Evolutionary conservation across 352 stramenopile genomes (phyloP).

Genomic region (Globisporangium iwayamae): DNA sequence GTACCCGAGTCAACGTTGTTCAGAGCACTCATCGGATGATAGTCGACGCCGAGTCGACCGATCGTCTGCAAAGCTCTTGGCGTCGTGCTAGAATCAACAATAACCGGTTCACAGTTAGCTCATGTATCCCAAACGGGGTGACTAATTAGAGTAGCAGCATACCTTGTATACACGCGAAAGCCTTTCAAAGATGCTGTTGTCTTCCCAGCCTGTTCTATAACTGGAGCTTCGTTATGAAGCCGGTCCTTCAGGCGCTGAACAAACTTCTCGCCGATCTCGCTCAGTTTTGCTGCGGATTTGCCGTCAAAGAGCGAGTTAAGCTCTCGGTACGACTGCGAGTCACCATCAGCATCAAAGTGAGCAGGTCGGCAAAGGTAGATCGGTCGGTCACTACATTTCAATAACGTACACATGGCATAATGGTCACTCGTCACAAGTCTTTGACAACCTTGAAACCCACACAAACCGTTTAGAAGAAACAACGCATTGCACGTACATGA

Average conservation of each 20-base stretch:
- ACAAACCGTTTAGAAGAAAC: background rate
- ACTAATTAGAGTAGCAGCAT: background rate
- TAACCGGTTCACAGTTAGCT: background rate
- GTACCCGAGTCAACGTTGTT: constrained; percentile 40
- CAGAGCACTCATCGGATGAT: constrained; percentile 36
- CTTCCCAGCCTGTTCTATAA: background rate
- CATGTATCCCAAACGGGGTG: background rate
- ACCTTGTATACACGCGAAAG: constrained; percentile 40
- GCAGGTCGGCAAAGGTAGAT: constrained; percentile 42
- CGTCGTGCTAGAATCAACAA: constrained; percentile 20
- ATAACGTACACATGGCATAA: background rate
- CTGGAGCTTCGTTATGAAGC: constrained; percentile 18
- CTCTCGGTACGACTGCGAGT: constrained; percentile 24
- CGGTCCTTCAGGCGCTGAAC: constrained; percentile 24
- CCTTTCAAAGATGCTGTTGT: constrained; percentile 12
- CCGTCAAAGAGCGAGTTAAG: constrained; percentile 14
- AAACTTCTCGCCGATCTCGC: constrained; percentile 21
- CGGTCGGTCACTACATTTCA: constrained; percentile 22
- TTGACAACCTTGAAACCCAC: background rate
- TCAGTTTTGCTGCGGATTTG: constrained; percentile 15
- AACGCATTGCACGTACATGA: constrained; percentile 25
- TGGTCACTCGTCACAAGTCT: background rate
- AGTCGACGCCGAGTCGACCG: constrained; percentile 31
- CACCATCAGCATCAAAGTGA: constrained; percentile 27
- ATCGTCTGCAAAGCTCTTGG: constrained; percentile 42